Evolutionary conservation across 345 rosid species (phyloP), one percentile per base, ranked within the genome.

Genomic region (Eucalyptus sideroxylon): DNA sequence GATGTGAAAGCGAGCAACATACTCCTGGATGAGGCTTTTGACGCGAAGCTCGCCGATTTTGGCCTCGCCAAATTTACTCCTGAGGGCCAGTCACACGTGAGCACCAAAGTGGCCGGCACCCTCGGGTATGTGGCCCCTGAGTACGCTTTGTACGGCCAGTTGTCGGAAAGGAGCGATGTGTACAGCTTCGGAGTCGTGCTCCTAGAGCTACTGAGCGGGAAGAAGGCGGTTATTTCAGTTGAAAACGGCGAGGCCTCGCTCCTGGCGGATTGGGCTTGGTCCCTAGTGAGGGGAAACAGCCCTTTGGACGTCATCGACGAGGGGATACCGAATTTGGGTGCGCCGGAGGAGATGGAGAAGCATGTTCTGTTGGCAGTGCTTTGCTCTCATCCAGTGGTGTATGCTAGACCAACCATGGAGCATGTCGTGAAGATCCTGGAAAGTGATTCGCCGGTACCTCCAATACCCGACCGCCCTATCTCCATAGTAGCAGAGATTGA

Each of bases 41-140:
- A 96, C 53, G 93, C 96, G 27, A 96, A 96, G 89, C 98, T 96
- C 56, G 99, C 96, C 0, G 99, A 97, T 88, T 97, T 97, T 62
- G 99, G 99, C 86, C 94, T 97, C 30, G 99, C 99, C 8, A 96
- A 95, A 95, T 95, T 97, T 88, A 93, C 93, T 5, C 97, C 97
- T 0, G 99, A 96, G 87, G 97, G 98, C 34, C 90, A 93, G 89
- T 93, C 99, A 27, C 98, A 95, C 91, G 69, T 95, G 94, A 96
- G 97, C 94, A 97, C 99, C 5, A 90, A 97, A 90, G 98, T 96
- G 19, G 98, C 98, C 3, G 98, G 99, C 15, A 97, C 99, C 16
- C 94, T 95, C 94, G 98, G 99, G 40, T 97, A 97, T 49, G 98
- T 97, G 37, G 98, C 99, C 30, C 99, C 99, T 8, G 99, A 97